These are phyloP conservation scores for Debaryomyces coudertii DNA, from an alignment of 1,139 yeast genomes.

Conservation along the genomic window DNA sequence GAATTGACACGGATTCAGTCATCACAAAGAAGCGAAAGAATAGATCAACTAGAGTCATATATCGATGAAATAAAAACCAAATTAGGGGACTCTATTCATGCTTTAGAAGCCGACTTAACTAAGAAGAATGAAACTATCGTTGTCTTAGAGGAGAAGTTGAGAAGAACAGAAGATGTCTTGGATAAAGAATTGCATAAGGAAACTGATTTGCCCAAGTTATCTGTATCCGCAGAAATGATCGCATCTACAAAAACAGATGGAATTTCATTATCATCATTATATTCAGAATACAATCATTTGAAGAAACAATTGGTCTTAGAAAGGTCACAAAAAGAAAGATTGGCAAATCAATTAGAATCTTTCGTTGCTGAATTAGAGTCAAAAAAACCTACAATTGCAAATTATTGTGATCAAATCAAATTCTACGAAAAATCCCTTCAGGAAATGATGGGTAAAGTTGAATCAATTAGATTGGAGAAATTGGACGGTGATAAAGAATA, in stretches of 20 bases:
- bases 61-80: constrained; percentile 45
- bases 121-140: constrained; percentile 37
- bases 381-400: constrained; percentile 74
- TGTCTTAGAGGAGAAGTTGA: constrained; percentile 39
- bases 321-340: constrained; percentile 66
- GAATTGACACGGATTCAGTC: constrained; percentile 60
- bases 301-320: constrained; percentile 73
- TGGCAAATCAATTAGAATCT: constrained; percentile 70
- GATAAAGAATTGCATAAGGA: constrained; percentile 46
- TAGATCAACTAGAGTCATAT: constrained; percentile 50
- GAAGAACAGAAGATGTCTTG: constrained; percentile 45
- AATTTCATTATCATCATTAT: constrained; percentile 67
- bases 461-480: constrained; percentile 41
- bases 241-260: constrained; percentile 52
- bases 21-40: constrained; percentile 48
- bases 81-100: constrained; percentile 32
- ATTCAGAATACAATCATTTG: constrained; percentile 66
- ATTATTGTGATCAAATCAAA: constrained; percentile 62
- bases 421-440: constrained; percentile 43
- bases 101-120: constrained; percentile 27
- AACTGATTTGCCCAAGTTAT: constrained; percentile 42
- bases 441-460: constrained; percentile 44
- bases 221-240: constrained; percentile 43
- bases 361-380: constrained; percentile 78
- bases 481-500: constrained; percentile 44